phyloP scores from a whole-genome alignment of 345 rosid species.

The Salix suchowensis region DNA sequence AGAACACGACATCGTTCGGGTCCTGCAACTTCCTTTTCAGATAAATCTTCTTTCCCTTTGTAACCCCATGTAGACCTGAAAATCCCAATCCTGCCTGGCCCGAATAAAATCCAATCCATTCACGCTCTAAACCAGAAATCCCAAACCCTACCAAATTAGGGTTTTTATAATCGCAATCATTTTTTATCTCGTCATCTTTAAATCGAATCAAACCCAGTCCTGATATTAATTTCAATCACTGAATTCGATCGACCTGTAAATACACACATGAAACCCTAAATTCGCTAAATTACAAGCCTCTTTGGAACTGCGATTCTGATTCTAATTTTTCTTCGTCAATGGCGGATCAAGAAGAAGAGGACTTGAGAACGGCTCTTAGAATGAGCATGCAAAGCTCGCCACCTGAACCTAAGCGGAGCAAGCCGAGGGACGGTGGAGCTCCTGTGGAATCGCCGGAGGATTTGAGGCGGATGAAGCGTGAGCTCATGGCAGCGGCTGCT shows the following conservation, averaged over 20 bases:
- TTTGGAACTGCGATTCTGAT: conserved; percentile 2
- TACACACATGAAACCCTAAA: background rate
- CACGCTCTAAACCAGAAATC: background rate
- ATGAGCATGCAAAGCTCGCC: conserved; percentile 89
- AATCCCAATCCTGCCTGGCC: background rate
- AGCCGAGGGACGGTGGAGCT: conserved; percentile 57
- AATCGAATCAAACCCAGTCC: background rate
- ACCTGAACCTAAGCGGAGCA: conserved; percentile 96
- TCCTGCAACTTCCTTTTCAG: background rate
- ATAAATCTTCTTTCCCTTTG: background rate
- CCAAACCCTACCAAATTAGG: conserved; percentile 8
- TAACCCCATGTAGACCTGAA: background rate
- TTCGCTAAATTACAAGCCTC: background rate
- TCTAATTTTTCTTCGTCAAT: conserved; percentile 22
- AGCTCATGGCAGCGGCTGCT: conserved; percentile 96
- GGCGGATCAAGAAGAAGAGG: conserved; percentile 98
- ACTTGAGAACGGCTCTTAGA: conserved; percentile 72
- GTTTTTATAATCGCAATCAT: background rate
- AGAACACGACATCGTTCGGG: background rate
- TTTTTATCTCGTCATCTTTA: background rate
- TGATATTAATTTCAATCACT: background rate
- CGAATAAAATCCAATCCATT: background rate
- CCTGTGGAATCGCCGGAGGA: conserved; percentile 55
- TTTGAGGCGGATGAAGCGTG: conserved; percentile 64
- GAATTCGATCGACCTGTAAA: background rate